Conservation (phyloP, 345 rosid genomes). For the Hibiscus syriacus region DNA sequence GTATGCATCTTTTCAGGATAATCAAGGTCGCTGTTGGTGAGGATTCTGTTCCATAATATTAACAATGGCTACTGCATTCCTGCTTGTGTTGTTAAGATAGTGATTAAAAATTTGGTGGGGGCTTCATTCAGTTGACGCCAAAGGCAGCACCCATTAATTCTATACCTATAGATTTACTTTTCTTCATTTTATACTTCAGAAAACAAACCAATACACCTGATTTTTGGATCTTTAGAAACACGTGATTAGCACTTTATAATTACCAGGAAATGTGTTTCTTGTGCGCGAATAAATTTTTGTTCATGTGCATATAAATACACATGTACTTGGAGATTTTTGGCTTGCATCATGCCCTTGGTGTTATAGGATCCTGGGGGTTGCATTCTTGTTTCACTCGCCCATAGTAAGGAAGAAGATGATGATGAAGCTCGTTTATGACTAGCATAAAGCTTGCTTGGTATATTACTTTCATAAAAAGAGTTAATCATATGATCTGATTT, state of each 20-base stretch:
- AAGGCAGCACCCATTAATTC: neutral
- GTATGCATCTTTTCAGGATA: constrained; percentile 30
- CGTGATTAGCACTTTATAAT: constrained; percentile 14
- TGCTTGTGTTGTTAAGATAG: constrained; percentile 33
- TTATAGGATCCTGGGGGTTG: too few relatives aligned
- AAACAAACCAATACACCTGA: constrained; percentile 4
- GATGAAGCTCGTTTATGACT: too few relatives aligned
- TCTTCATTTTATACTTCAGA: constrained; percentile 10
- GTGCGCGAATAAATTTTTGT: neutral
- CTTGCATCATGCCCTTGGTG: too few relatives aligned
- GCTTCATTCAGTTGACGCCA: constrained; percentile 7
- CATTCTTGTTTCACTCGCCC: too few relatives aligned
- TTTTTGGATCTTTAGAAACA: constrained; percentile 8
- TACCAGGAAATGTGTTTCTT: constrained; percentile 16
- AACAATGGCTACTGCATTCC: constrained; percentile 23
- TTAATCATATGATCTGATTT: too few relatives aligned
- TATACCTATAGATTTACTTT: neutral
- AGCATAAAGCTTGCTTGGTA: too few relatives aligned
- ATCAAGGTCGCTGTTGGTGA: constrained; percentile 16
- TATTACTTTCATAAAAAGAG: too few relatives aligned
- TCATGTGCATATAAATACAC: neutral
- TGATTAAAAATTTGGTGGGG: constrained; percentile 14
- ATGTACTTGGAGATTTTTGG: too few relatives aligned
- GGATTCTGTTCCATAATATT: constrained; percentile 17
- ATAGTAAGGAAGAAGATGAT: too few relatives aligned